Percentiles rank a stretch among this genome's conserved stretches.
phyloP scores from a whole-genome alignment of 805 yeast genomes.

The Saccharomycopsis babjevae region DNA sequence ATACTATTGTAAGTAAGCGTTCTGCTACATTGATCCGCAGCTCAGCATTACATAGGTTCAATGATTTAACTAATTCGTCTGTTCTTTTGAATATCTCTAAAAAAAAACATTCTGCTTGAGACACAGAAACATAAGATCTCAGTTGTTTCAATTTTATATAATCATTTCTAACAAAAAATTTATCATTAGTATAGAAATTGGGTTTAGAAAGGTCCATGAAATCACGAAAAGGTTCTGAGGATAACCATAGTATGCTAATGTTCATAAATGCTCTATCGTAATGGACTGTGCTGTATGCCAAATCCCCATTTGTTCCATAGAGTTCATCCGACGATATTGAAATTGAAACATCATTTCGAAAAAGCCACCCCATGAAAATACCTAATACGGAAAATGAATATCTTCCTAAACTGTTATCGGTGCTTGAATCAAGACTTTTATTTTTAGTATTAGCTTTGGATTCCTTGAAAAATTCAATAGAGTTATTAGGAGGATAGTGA shows the following conservation, averaged over 20 bases:
- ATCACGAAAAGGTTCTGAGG: not conserved
- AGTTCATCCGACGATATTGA: not conserved
- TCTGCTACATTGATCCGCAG: not conserved
- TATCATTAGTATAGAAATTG: not conserved
- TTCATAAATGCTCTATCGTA: constrained; percentile 3
- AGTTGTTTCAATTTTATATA: not conserved
- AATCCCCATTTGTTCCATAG: constrained; percentile 2
- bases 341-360: not conserved
- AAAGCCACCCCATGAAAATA: constrained; percentile 3
- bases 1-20: not conserved
- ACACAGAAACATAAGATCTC: not conserved
- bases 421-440: not conserved
- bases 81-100: not conserved
- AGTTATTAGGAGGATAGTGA: not conserved
- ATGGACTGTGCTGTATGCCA: not conserved
- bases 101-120: not conserved
- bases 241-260: constrained; percentile 4
- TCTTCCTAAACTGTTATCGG: too few relatives aligned
- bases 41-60: not conserved
- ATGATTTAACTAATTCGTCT: not conserved
- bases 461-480: not conserved
- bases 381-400: constrained; percentile 1
- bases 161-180: not conserved
- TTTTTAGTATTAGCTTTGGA: not conserved
- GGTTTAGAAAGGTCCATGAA: not conserved